A percentile compares a stretch with the other conserved stretches of the same genome.
Evolutionary conservation across 257 asterid genomes (phyloP).

Genomic region (Prunella vulgaris): DNA sequence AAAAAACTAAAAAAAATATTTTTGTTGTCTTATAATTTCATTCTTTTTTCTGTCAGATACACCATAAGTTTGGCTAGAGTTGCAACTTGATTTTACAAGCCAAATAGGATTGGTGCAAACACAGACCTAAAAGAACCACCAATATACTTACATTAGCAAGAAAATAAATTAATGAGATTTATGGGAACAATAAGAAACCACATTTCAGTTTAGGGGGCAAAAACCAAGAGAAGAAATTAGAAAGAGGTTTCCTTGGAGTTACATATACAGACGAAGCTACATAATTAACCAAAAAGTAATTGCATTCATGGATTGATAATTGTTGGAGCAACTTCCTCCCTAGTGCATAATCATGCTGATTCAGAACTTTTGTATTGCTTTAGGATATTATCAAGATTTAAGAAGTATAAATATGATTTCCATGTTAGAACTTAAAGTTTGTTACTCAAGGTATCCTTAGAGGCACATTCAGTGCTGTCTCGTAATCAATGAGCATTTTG

Average conservation of each 20-base stretch:
- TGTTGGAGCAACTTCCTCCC: too few relatives aligned
- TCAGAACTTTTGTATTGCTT: neutral
- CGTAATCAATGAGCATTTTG: constrained; percentile 3
- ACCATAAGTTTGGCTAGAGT: too few relatives aligned
- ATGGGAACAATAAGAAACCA: neutral
- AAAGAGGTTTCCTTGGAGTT: neutral
- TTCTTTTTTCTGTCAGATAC: too few relatives aligned
- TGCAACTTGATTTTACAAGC: constrained; percentile 97
- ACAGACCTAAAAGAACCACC: constrained; percentile 50
- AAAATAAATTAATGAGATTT: neutral
- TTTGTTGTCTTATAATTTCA: too few relatives aligned
- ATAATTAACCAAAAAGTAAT: too few relatives aligned
- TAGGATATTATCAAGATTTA: constrained; percentile 1
- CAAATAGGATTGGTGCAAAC: constrained; percentile 90
- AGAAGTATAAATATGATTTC: neutral
- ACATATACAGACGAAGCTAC: too few relatives aligned
- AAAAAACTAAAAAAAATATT: too few relatives aligned
- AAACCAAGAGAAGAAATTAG: neutral
- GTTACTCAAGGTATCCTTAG: neutral
- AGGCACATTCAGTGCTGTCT: neutral
- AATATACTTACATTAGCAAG: constrained; percentile 16
- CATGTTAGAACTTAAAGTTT: neutral
- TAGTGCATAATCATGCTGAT: neutral
- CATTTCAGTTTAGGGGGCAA: neutral
- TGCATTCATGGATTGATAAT: neutral